Percentiles rank a stretch among this genome's conserved stretches.
phyloP scores from a whole-genome alignment of 2,329 filamentous ascomycete species.

The Colletotrichum coccodes region DNA sequence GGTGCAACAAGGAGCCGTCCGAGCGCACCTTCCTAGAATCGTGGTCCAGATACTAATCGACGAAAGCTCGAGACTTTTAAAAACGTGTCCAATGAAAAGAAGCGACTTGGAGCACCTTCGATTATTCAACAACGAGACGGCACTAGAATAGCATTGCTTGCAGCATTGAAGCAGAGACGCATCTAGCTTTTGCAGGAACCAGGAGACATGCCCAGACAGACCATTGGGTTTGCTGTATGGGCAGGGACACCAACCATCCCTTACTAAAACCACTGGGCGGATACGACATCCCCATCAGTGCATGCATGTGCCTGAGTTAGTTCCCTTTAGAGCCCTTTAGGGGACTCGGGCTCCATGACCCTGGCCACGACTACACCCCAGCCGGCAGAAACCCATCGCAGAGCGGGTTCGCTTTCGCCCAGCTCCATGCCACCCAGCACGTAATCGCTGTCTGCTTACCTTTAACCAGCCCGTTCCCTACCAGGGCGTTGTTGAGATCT shows the following conservation, averaged over 20 bases:
- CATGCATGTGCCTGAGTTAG: conserved; percentile 32
- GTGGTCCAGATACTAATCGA: neutral
- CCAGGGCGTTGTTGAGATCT: neutral
- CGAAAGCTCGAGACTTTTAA: neutral
- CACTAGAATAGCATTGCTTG: too few relatives aligned
- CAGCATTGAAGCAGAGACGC: neutral
- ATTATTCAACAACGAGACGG: too few relatives aligned
- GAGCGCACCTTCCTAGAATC: conserved; percentile 13
- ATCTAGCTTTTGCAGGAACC: neutral
- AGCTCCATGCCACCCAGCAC: conserved; percentile 6
- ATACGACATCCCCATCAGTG: conserved; percentile 20
- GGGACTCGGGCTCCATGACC: neutral
- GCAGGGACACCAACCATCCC: neutral
- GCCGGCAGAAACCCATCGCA: conserved; percentile 4
- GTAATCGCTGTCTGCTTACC: neutral
- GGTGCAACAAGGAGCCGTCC: conserved; percentile 7
- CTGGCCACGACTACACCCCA: conserved; percentile 14
- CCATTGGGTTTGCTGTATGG: neutral
- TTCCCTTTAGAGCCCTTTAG: neutral
- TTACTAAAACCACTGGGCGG: neutral
- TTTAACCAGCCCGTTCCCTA: too few relatives aligned
- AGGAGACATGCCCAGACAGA: neutral
- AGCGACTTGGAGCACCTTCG: too few relatives aligned
- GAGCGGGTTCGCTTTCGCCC: neutral
- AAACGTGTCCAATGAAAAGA: neutral